Evolutionary conservation across 2,329 filamentous ascomycete species (phyloP).

Genomic region (Meredithiella fracta): DNA sequence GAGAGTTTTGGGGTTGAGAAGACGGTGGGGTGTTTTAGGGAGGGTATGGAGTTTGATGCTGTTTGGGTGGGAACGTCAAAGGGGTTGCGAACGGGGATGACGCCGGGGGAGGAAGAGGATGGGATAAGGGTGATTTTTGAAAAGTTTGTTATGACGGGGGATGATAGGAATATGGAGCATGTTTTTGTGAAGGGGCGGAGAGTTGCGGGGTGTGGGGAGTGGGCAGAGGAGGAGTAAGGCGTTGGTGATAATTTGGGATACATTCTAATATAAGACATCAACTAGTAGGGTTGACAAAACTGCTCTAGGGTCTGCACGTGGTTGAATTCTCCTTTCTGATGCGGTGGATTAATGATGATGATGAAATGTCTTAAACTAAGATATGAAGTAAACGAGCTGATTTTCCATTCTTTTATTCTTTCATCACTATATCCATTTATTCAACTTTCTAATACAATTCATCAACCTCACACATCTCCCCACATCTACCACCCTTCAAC

Average conservation of each 20-base stretch:
- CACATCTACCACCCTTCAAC: not conserved
- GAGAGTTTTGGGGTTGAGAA: conserved; percentile 35
- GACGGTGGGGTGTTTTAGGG: conserved; percentile 37
- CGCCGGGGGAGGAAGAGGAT: conserved; percentile 36
- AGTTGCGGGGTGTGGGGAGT: conserved; percentile 13
- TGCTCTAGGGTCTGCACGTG: not conserved
- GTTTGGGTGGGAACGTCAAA: conserved; percentile 29
- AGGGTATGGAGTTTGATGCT: conserved; percentile 48
- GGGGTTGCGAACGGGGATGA: conserved; percentile 28
- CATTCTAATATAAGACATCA: not conserved
- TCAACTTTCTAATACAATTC: not conserved
- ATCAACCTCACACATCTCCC: not conserved
- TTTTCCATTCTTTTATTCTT: no score
- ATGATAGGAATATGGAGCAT: conserved; percentile 41
- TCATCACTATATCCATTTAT: not conserved
- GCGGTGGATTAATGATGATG: not conserved
- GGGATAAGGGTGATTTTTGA: conserved; percentile 33
- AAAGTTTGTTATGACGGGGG: conserved; percentile 50
- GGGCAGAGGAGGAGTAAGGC: not conserved
- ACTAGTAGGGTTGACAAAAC: not conserved
- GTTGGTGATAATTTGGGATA: not conserved
- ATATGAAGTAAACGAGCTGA: no score
- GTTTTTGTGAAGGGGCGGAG: conserved; percentile 36
- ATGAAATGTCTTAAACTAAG: no score
- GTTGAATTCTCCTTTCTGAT: not conserved